Percentiles rank a stretch among this genome's conserved stretches.
Conservation (phyloP, 169 alveolate species). For the Cryptosporidium ubiquitum region DNA sequence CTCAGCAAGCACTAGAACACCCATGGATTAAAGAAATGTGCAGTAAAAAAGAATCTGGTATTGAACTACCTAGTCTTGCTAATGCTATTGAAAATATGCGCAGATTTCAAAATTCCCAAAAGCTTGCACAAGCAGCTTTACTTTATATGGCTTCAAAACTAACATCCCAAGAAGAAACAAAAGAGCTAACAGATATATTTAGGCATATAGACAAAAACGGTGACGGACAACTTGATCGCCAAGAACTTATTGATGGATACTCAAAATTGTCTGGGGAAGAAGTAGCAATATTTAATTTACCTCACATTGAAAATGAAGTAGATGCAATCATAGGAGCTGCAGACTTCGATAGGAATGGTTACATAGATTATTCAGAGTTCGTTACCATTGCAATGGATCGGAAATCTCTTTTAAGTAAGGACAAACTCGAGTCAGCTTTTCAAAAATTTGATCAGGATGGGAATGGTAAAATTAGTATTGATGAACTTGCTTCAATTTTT, state of each 20-base stretch:
- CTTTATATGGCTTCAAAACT: constrained; percentile 87
- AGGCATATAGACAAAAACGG: constrained; percentile 90
- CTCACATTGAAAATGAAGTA: constrained; percentile 89
- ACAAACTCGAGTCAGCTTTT: constrained; percentile 83
- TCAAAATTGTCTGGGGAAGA: constrained; percentile 78
- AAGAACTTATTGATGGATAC: constrained; percentile 86
- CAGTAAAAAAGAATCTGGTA: constrained; percentile 77
- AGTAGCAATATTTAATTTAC: constrained; percentile 15
- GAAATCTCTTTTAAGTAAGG: constrained; percentile 82
- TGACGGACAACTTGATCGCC: constrained; percentile 86
- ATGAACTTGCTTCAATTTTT: constrained; percentile 80
- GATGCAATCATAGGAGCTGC: constrained; percentile 90
- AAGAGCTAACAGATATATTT: constrained; percentile 87
- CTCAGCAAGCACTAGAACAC: constrained; percentile 91
- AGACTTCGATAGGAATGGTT: constrained; percentile 95
- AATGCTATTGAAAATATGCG: constrained; percentile 87
- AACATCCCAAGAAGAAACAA: constrained; percentile 88
- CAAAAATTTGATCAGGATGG: constrained; percentile 84
- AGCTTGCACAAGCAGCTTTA: constrained; percentile 89
- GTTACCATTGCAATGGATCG: constrained; percentile 88
- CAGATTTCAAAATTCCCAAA: constrained; percentile 85
- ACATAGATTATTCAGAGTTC: constrained; percentile 92
- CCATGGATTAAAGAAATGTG: constrained; percentile 88
- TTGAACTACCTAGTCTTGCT: constrained; percentile 81
- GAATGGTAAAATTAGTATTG: constrained; percentile 83